phyloP scores from a whole-genome alignment of 352 stramenopile species.

The Blastocystis sp. region DNA sequence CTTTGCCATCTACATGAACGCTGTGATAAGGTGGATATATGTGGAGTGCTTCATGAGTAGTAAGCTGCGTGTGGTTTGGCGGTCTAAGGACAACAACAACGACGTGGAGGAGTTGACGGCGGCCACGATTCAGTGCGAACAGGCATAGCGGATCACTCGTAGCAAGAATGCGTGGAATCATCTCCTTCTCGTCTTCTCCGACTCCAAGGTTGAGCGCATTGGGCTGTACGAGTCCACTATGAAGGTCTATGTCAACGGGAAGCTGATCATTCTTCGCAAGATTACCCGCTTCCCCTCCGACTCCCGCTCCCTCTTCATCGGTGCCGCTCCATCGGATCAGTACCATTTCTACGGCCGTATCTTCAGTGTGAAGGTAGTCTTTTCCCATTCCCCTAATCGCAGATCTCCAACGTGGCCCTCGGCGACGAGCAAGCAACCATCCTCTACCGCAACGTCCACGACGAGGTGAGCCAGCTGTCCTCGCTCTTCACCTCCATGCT shows the following conservation, averaged over 20 bases:
- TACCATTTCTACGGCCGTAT: slow-evolving; percentile 44
- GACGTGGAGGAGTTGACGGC: background rate
- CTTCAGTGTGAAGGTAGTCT: slow-evolving; percentile 16
- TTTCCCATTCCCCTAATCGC: background rate
- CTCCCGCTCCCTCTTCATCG: slow-evolving; percentile 20
- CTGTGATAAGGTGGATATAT: background rate
- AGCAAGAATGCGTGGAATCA: slow-evolving; percentile 41
- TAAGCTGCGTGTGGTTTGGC: slow-evolving; percentile 26
- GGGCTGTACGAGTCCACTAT: slow-evolving; percentile 14
- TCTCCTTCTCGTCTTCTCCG: background rate
- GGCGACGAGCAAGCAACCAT: background rate
- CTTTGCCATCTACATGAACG: slow-evolving; percentile 25
- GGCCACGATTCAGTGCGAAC: background rate
- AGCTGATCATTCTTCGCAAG: background rate
- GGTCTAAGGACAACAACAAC: background rate
- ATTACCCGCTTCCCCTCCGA: background rate
- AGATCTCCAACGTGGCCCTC: slow-evolving; percentile 3
- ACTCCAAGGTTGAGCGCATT: background rate
- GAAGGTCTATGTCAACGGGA: slow-evolving; percentile 1
- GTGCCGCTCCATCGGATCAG: background rate
- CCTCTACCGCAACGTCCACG: slow-evolving; percentile 12
- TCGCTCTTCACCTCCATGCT: background rate
- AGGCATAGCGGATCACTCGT: background rate
- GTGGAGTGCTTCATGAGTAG: background rate
- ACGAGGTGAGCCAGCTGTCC: background rate